phyloP scores from a whole-genome alignment of 2,329 filamentous ascomycete species.

The Calcarisporium arbuscula region DNA sequence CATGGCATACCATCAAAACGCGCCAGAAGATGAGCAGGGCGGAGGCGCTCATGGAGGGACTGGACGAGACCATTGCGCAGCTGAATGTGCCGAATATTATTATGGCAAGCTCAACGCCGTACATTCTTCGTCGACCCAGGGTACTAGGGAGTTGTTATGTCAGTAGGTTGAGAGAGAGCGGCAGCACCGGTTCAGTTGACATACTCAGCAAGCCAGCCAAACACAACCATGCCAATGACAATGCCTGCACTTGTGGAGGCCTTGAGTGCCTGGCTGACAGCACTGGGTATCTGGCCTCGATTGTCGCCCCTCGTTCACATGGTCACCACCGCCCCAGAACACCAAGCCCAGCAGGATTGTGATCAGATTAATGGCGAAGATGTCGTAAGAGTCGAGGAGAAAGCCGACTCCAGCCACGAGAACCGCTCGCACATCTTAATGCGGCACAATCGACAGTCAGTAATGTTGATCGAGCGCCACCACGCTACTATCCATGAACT shows the following conservation, averaged over 20 bases:
- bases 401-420: constrained; percentile 76
- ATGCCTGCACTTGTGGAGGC: constrained; percentile 76
- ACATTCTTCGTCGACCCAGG: constrained; percentile 74
- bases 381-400: constrained; percentile 76
- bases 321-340: constrained; percentile 55
- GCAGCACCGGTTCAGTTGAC: constrained; percentile 9
- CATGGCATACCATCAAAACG: constrained; percentile 57
- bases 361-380: constrained; percentile 74
- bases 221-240: constrained; percentile 69
- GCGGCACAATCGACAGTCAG: not conserved
- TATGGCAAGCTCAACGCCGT: constrained; percentile 68
- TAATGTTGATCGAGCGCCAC: not conserved
- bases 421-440: constrained; percentile 58
- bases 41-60: constrained; percentile 52
- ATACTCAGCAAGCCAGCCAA: constrained; percentile 69
- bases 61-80: constrained; percentile 57
- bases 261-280: constrained; percentile 69
- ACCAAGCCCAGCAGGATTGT: constrained; percentile 68
- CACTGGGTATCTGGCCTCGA: constrained; percentile 53
- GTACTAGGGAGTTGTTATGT: constrained; percentile 26
- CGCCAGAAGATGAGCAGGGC: constrained; percentile 68
- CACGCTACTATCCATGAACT: constrained; percentile 11
- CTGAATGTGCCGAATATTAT: constrained; percentile 66
- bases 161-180: not conserved
- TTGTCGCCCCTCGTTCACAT: constrained; percentile 39